Evolutionary conservation across 2,329 filamentous ascomycete genomes (phyloP), one percentile per base, ranked within the genome.

Genomic region (Thelonectria rubi): DNA sequence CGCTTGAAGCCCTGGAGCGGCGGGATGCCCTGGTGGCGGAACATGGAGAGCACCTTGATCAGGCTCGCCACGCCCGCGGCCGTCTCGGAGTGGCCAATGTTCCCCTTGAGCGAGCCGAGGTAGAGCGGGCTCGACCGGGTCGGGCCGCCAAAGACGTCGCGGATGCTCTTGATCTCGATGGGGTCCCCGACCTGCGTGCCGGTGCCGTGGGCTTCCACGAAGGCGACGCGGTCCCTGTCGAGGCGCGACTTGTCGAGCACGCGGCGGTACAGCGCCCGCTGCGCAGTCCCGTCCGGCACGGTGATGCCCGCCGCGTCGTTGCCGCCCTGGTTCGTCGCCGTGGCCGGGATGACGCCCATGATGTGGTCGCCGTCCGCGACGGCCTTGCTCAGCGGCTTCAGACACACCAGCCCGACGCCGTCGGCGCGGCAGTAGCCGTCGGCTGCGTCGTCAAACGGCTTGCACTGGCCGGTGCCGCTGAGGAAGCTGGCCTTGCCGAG

Each of bases 401-500:
- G 80, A 18, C 94, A 83, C 52, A 95, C 84, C 0, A 89, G 89
- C 1, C 88, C 91, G 60, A 90, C 90, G 18, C 86, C 88, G 66
- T 95, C 92, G 55, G 88, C 91, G 73, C 92, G 88, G 77, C 91
- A 95, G 77, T 95, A 94, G 1, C 92, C 92, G 76, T 94, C 91
- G 1, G 92, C 92, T 24, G 85, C 86, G 64, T 92, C 89, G 73
- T 94, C 91, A 72, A 92, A 94, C 0, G 91, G 87, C 75, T 84
- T 64, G 65, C 65, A 68, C 10, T 39, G 45, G 5, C 56, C 61
- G 60, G 24, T 70, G 49, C 4, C 53, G 20, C 63, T 65, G 15
- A 67, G 51, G 32, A 77, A 74, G n/a, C 56, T 60, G 0, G 68
- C 60, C 9, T 60, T 67, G 15, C 65, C 65, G 1, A 72, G 60